phyloP scores from a whole-genome alignment of 345 rosid genomes.

The Eucalyptus microcorys region DNA sequence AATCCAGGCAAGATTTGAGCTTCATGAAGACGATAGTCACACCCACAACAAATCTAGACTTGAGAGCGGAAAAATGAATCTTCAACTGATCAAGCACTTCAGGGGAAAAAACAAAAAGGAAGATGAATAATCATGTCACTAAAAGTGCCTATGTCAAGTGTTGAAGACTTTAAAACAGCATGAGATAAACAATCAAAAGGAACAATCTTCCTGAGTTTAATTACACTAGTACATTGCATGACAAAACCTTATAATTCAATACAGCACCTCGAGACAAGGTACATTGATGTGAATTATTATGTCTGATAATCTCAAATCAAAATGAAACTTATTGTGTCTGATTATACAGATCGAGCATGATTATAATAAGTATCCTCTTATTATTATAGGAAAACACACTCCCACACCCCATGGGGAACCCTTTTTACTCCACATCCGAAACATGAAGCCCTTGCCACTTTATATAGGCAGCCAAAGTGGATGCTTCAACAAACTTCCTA shows the following conservation, averaged over 20 bases:
- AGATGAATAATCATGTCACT: background rate
- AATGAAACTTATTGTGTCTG: too few species aligned
- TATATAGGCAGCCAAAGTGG: too few species aligned
- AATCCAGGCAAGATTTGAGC: background rate
- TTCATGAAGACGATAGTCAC: background rate
- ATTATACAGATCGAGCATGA: too few species aligned
- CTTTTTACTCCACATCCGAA: too few species aligned
- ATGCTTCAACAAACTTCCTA: too few species aligned
- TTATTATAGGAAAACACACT: too few species aligned
- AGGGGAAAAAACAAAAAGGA: background rate
- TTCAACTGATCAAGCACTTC: background rate
- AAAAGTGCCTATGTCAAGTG: background rate
- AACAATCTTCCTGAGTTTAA: background rate
- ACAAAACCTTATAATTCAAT: background rate
- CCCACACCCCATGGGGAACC: too few species aligned
- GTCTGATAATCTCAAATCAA: too few species aligned
- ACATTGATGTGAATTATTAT: conserved; percentile 79
- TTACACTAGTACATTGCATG: background rate
- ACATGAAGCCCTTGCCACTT: too few species aligned
- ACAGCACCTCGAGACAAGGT: conserved; percentile 80
- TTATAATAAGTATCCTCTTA: too few species aligned
- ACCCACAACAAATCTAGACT: background rate
- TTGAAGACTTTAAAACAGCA: background rate
- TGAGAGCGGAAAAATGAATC: background rate
- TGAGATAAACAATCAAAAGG: background rate